A percentile compares a stretch with the other conserved stretches of the same genome.
These are phyloP conservation scores for Dichotomopilus funicola DNA, from an alignment of 2,329 filamentous ascomycete genomes.

Conservation along the genomic window DNA sequence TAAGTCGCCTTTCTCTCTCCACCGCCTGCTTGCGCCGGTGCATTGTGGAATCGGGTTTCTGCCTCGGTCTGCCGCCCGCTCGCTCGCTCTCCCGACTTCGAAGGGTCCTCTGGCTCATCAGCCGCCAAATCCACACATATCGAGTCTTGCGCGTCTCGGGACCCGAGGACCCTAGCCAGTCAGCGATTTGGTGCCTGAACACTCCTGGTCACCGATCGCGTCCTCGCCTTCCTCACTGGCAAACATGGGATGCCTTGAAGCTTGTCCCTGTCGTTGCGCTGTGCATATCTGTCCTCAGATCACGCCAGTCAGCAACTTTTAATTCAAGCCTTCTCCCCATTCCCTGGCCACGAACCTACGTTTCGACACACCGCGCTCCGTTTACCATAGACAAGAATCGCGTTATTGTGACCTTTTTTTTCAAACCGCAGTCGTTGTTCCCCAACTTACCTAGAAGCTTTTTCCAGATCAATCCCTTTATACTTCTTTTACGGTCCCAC, in stretches of 20 bases:
- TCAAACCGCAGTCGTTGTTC: background rate
- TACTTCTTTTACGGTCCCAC: slow-evolving; percentile 9
- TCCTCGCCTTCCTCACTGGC: slow-evolving; percentile 7
- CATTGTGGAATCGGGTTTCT: slow-evolving; percentile 18
- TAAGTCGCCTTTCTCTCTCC: slow-evolving; percentile 21
- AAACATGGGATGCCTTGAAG: slow-evolving; percentile 10
- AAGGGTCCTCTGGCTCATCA: background rate
- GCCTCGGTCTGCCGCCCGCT: slow-evolving; percentile 18
- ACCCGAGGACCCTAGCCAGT: slow-evolving; percentile 8
- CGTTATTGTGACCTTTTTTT: background rate
- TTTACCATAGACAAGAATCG: background rate
- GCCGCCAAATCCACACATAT: slow-evolving; percentile 6
- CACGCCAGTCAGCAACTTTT: slow-evolving; percentile 14
- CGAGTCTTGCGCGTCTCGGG: slow-evolving; percentile 12
- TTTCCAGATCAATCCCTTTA: slow-evolving; percentile 13
- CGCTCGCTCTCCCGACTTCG: slow-evolving; percentile 6
- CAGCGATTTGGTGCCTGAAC: slow-evolving; percentile 10
- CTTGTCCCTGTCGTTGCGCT: slow-evolving; percentile 8
- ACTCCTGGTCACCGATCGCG: slow-evolving; percentile 6
- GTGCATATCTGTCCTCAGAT: slow-evolving; percentile 25
- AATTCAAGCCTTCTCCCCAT: slow-evolving; percentile 6
- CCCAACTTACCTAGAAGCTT: slow-evolving; percentile 16
- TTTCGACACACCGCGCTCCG: slow-evolving; percentile 3
- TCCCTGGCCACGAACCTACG: slow-evolving; percentile 5
- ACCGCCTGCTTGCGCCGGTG: slow-evolving; percentile 3